phyloP scores from a whole-genome alignment of 1,284 basidiomycete species.

The Boletus semigastroideus region DNA sequence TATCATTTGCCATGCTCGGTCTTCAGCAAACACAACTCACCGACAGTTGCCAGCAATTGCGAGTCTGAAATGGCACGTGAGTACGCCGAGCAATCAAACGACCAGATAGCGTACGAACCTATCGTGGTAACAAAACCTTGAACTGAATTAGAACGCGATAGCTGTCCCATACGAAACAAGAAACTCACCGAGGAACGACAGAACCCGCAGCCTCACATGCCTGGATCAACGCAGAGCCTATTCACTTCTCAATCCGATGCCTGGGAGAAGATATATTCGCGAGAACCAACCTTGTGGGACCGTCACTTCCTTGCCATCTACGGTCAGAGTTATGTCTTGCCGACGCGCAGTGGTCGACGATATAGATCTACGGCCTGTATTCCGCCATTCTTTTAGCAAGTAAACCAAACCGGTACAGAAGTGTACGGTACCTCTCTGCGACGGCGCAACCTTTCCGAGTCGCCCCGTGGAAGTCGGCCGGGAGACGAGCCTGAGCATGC shows the following conservation, averaged over 20 bases:
- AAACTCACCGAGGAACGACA: conserved; percentile 67
- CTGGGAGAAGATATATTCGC: conserved; percentile 1
- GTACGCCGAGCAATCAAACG: conserved; percentile 19
- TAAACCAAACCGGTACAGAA: neutral
- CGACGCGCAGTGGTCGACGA: conserved; percentile 62
- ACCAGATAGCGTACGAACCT: conserved; percentile 43
- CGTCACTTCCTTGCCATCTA: conserved; percentile 92
- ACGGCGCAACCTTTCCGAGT: conserved; percentile 59
- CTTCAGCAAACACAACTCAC: conserved; percentile 43
- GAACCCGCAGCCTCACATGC: conserved; percentile 90
- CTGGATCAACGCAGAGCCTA: conserved; percentile 93
- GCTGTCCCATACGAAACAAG: neutral
- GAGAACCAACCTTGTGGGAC: conserved; percentile 77
- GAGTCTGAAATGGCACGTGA: conserved; percentile 46
- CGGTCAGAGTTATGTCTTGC: conserved; percentile 85
- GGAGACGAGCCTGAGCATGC: conserved; percentile 67
- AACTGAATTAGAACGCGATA: conserved; percentile 5
- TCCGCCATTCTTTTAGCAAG: conserved; percentile 2
- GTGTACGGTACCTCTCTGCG: conserved; percentile 41
- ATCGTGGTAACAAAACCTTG: conserved; percentile 93
- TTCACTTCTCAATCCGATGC: conserved; percentile 13
- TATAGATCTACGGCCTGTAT: conserved; percentile 56
- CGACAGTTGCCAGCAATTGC: conserved; percentile 96
- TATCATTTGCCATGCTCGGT: conserved; percentile 6
- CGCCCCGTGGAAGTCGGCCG: conserved; percentile 63